Conservation (phyloP, 371 early-diverging fungal genomes). For the Circinella umbellata region DNA sequence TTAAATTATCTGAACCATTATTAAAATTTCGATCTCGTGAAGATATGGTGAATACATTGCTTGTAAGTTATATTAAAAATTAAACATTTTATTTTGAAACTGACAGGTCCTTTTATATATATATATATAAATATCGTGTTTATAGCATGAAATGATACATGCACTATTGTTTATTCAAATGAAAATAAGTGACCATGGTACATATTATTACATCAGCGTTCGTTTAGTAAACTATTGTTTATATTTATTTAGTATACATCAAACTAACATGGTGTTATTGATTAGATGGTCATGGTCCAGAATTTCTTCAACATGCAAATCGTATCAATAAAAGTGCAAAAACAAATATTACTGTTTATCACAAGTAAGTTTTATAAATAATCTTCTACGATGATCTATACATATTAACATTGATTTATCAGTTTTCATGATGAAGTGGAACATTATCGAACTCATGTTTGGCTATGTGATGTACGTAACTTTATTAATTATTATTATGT, state of each 20-base stretch:
- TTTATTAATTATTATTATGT: too few species aligned
- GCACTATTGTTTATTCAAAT: slow-evolving; percentile 67
- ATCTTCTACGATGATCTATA: too few species aligned
- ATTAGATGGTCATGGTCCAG: slow-evolving; percentile 59
- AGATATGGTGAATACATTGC: slow-evolving; percentile 59
- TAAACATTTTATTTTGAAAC: not conserved
- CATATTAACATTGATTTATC: not conserved
- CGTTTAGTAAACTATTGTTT: not conserved
- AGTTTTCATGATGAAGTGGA: slow-evolving; percentile 68
- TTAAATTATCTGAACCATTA: slow-evolving; percentile 67
- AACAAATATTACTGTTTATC: slow-evolving; percentile 66
- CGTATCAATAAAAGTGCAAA: slow-evolving; percentile 59
- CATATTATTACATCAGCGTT: not conserved
- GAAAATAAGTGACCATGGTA: slow-evolving; percentile 48
- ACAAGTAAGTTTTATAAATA: slow-evolving; percentile 32
- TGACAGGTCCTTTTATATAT: not conserved
- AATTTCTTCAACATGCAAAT: slow-evolving; percentile 48
- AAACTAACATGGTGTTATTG: not conserved
- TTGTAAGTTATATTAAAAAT: slow-evolving; percentile 25
- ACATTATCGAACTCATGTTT: slow-evolving; percentile 65
- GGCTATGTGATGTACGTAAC: slow-evolving; percentile 60
- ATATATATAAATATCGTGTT: not conserved
- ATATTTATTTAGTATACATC: too few species aligned
- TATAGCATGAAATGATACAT: slow-evolving; percentile 62
- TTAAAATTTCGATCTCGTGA: slow-evolving; percentile 66